Evolutionary conservation across 495 filamentous ascomycete species (phyloP).

Genomic region (Lophiotrema nucula): DNA sequence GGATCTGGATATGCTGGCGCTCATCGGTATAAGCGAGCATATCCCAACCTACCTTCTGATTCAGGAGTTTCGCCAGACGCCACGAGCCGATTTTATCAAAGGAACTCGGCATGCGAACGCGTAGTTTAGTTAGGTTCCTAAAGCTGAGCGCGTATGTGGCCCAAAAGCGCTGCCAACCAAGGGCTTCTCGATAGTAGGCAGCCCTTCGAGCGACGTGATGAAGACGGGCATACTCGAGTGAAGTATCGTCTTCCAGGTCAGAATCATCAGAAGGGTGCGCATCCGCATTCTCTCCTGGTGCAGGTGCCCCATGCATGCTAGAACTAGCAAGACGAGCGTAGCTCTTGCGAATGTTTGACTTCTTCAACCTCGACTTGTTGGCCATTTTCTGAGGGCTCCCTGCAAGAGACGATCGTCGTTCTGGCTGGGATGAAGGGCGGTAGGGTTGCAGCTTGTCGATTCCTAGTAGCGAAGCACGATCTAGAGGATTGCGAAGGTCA

Average conservation of each 20-base stretch:
- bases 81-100: constrained; percentile 18
- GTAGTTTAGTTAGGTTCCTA: constrained; percentile 4
- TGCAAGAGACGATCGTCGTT: not conserved
- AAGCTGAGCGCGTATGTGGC: constrained; percentile 19
- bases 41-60: constrained; percentile 6
- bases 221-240: not conserved
- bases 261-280: constrained; percentile 12
- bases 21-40: constrained; percentile 20
- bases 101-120: constrained; percentile 23
- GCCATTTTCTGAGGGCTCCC: constrained; percentile 8
- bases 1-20: constrained; percentile 15
- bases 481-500: constrained; percentile 20
- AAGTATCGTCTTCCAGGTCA: not conserved
- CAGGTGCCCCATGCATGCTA: not conserved
- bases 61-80: constrained; percentile 19
- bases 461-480: not conserved
- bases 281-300: constrained; percentile 12
- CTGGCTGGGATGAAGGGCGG: not conserved
- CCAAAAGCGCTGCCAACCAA: constrained; percentile 32
- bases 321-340: constrained; percentile 2
- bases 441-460: constrained; percentile 2
- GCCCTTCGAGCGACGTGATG: constrained; percentile 9
- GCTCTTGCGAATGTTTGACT: not conserved
- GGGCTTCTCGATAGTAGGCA: constrained; percentile 11
- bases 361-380: constrained; percentile 6